These are phyloP conservation scores for Rhizophagus sp. DNA, from an alignment of 192 early-diverging fungal species.

Conservation along the genomic window DNA sequence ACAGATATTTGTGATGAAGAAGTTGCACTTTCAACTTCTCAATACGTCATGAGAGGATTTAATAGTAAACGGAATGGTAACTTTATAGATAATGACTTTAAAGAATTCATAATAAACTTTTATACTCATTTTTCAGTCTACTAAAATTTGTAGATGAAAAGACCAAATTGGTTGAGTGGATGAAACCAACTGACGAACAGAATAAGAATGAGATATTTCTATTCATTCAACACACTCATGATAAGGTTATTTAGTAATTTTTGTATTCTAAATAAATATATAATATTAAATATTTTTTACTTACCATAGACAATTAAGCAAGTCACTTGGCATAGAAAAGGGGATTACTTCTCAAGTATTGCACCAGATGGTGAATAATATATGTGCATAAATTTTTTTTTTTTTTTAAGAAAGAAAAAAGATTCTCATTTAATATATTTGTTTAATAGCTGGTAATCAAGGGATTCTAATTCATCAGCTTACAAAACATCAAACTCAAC, in stretches of 20 bases:
- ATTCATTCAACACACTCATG: conserved; percentile 47
- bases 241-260: not conserved
- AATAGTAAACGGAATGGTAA: conserved; percentile 30
- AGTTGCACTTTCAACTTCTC: conserved; percentile 41
- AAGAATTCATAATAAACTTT: conserved; percentile 27
- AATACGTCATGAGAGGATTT: conserved; percentile 51
- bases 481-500: conserved; percentile 83
- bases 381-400: not conserved
- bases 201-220: conserved; percentile 49
- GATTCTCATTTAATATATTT: not conserved
- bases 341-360: conserved; percentile 93
- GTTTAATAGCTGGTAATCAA: conserved; percentile 46
- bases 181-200: conserved; percentile 53
- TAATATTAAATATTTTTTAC: not conserved
- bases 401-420: not conserved
- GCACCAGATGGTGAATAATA: conserved; percentile 67
- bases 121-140: conserved; percentile 34
- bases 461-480: conserved; percentile 93
- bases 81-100: conserved; percentile 18
- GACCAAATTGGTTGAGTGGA: conserved; percentile 45
- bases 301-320: conserved; percentile 63
- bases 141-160: conserved; percentile 30
- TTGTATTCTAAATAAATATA: not conserved
- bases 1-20: conserved; percentile 46
- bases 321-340: conserved; percentile 93